Percentiles rank a stretch among this genome's conserved stretches.
phyloP scores from a whole-genome alignment of 2,329 filamentous ascomycete genomes.

The Fusarium sulawesiense region DNA sequence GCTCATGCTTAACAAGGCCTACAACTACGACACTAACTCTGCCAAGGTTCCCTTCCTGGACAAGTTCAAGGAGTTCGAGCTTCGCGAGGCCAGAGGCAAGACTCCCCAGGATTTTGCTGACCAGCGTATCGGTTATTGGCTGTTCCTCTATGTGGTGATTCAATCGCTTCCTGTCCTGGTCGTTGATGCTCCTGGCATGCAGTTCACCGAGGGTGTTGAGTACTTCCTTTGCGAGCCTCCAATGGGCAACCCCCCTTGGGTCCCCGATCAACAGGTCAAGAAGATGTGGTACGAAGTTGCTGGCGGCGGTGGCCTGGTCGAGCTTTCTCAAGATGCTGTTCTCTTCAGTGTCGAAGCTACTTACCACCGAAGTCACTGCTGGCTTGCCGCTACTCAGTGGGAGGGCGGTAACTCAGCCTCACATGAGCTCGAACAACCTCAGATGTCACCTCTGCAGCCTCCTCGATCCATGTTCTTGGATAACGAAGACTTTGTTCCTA shows the following conservation, averaged over 20 bases:
- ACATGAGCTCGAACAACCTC: slow-evolving; percentile 46
- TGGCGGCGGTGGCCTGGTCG: slow-evolving; percentile 68
- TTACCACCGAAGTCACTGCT: slow-evolving; percentile 69
- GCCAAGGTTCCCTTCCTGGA: slow-evolving; percentile 71
- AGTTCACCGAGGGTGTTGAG: slow-evolving; percentile 77
- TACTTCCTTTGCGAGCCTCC: slow-evolving; percentile 85
- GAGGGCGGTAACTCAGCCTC: slow-evolving; percentile 48
- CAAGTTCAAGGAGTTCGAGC: slow-evolving; percentile 77
- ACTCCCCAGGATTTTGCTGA: slow-evolving; percentile 75
- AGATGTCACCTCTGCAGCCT: slow-evolving; percentile 55
- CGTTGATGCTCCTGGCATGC: slow-evolving; percentile 77
- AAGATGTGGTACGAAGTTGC: slow-evolving; percentile 82
- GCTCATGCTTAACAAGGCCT: slow-evolving; percentile 80
- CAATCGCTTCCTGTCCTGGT: slow-evolving; percentile 83
- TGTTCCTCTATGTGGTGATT: slow-evolving; percentile 82
- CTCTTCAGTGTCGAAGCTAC: slow-evolving; percentile 71
- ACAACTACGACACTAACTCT: slow-evolving; percentile 78
- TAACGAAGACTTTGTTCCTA: slow-evolving; percentile 43
- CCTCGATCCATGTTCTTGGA: slow-evolving; percentile 52
- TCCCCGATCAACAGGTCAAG: slow-evolving; percentile 71
- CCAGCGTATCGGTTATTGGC: slow-evolving; percentile 80
- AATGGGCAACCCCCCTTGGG: slow-evolving; percentile 78
- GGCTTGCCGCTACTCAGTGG: slow-evolving; percentile 65
- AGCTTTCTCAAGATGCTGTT: slow-evolving; percentile 69
- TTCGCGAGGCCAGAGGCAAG: slow-evolving; percentile 72